These are phyloP conservation scores for Glonium stellatum DNA, from an alignment of 495 filamentous ascomycete species.

Conservation along the genomic window DNA sequence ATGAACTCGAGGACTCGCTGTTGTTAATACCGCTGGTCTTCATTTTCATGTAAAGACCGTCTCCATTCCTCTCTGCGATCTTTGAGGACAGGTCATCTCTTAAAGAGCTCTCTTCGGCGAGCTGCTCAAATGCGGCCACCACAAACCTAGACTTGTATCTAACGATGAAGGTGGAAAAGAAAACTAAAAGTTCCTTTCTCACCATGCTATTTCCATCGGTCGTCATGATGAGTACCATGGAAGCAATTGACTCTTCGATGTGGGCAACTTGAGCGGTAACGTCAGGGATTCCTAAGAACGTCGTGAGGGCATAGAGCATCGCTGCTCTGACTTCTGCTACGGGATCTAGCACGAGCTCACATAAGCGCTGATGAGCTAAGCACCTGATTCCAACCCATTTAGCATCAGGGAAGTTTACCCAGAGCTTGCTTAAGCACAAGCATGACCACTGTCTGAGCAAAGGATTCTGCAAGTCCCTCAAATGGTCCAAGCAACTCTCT, in stretches of 20 bases:
- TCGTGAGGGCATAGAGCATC: conserved; percentile 85
- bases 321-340: conserved; percentile 93
- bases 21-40: background rate
- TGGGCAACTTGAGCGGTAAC: conserved; percentile 83
- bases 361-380: conserved; percentile 69
- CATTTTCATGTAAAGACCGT: conserved; percentile 23
- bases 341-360: conserved; percentile 73
- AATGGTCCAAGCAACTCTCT: conserved; percentile 69
- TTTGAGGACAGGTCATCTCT: conserved; percentile 4
- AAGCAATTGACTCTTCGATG: conserved; percentile 82
- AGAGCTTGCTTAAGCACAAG: conserved; percentile 91
- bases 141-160: conserved; percentile 89
- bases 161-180: conserved; percentile 84
- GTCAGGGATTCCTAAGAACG: conserved; percentile 88
- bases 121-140: conserved; percentile 85
- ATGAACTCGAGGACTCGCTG: conserved; percentile 20
- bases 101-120: conserved; percentile 63
- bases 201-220: conserved; percentile 90
- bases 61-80: conserved; percentile 16
- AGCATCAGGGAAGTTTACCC: conserved; percentile 81
- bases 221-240: conserved; percentile 76
- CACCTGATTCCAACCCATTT: conserved; percentile 90
- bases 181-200: conserved; percentile 83
- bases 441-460: conserved; percentile 93
- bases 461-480: conserved; percentile 79